Evolutionary conservation across 768 basidiomycete genomes (phyloP).

Genomic region (Leccinum longicurvipes): DNA sequence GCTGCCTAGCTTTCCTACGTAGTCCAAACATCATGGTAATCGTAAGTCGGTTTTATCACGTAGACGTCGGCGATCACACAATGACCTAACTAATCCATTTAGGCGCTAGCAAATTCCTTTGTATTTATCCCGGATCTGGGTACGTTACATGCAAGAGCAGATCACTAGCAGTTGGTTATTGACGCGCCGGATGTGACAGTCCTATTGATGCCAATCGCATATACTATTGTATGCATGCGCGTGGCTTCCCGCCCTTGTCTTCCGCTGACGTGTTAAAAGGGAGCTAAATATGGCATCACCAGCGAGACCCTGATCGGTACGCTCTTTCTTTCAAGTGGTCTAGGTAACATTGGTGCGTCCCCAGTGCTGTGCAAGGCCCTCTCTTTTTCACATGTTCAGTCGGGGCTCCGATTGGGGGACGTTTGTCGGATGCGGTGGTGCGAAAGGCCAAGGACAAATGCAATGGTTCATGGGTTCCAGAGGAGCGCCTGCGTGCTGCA

Average conservation of each 20-base stretch:
- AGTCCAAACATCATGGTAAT: constrained; percentile 57
- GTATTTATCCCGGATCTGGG: constrained; percentile 27
- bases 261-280: constrained; percentile 36
- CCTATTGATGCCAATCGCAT: constrained; percentile 59
- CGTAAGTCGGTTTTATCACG: constrained; percentile 36
- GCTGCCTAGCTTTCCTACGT: constrained; percentile 46
- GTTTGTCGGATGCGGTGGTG: constrained; percentile 54
- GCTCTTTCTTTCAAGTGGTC: constrained; percentile 25
- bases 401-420: constrained; percentile 58
- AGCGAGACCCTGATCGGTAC: constrained; percentile 23
- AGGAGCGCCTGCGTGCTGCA: constrained; percentile 61
- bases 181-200: constrained; percentile 17
- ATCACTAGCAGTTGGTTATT: neutral
- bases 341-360: constrained; percentile 25
- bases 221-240: constrained; percentile 52
- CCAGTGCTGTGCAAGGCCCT: neutral
- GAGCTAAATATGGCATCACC: constrained; percentile 31
- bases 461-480: constrained; percentile 59
- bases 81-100: constrained; percentile 12
- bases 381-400: constrained; percentile 32
- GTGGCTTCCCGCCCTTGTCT: neutral
- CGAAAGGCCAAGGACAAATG: constrained; percentile 45
- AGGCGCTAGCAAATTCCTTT: constrained; percentile 40
- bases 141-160: constrained; percentile 26
- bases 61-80: no score